A percentile compares a stretch with the other conserved stretches of the same genome.
Conservation (phyloP, 2,329 filamentous ascomycete genomes). For the Trichoderma koningii region DNA sequence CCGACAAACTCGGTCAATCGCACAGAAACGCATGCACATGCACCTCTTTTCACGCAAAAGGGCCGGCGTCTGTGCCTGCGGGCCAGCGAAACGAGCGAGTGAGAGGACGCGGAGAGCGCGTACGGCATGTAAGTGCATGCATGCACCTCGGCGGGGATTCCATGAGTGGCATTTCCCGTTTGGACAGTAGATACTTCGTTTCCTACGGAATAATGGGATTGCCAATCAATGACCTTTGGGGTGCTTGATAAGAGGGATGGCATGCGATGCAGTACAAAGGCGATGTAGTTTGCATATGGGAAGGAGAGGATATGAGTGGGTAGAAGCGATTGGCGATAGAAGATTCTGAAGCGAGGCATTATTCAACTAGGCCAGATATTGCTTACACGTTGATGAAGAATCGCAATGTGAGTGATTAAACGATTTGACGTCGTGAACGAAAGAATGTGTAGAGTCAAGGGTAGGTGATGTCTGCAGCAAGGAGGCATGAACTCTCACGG, state of each 20-base stretch:
- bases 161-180: background rate
- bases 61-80: conserved; percentile 3
- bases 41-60: conserved; percentile 13
- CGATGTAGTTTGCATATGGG: conserved; percentile 2
- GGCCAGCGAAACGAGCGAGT: conserved; percentile 9
- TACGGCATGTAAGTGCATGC: conserved; percentile 25
- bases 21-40: conserved; percentile 20
- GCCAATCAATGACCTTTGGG: too few species aligned
- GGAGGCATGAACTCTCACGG: background rate
- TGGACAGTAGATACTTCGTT: too few species aligned
- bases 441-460: background rate
- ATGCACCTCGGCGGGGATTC: conserved; percentile 12
- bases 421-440: background rate
- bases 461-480: background rate
- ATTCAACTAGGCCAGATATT: too few species aligned
- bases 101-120: background rate
- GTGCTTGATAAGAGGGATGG: background rate
- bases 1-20: background rate
- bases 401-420: background rate
- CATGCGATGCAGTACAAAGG: conserved; percentile 3
- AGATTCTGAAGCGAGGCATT: too few species aligned
- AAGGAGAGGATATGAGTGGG: background rate
- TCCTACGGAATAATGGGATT: too few species aligned
- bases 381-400: conserved; percentile 3
- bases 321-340: conserved; percentile 1